Evolutionary conservation across 805 yeast genomes (phyloP).

Genomic region (Candida cerambycidarum): DNA sequence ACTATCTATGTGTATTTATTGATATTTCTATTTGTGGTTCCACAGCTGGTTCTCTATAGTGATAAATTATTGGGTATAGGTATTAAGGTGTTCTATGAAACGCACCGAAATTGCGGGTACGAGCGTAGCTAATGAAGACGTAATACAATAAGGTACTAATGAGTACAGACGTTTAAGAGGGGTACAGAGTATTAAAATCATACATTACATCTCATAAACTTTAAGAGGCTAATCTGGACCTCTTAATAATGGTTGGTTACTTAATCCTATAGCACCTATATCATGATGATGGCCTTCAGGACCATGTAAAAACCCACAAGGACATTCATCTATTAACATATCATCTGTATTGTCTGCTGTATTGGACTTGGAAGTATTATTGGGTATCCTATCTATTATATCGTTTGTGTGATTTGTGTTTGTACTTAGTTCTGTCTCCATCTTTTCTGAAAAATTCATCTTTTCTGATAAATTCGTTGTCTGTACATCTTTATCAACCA

Average conservation of each 20-base stretch:
- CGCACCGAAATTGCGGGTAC: constrained; percentile 1
- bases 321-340: constrained; percentile 17
- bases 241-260: constrained; percentile 21
- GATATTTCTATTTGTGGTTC: too few relatives aligned
- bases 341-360: constrained; percentile 3
- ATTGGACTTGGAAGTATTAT: too few relatives aligned
- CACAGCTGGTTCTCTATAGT: too few relatives aligned
- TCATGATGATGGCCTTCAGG: constrained; percentile 27
- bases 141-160: background rate
- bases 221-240: constrained; percentile 23
- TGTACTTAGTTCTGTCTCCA: background rate
- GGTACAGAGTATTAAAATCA: too few relatives aligned
- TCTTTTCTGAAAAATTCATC: too few relatives aligned
- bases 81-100: background rate
- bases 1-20: background rate
- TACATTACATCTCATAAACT: too few relatives aligned
- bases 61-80: too few relatives aligned
- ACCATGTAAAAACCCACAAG: constrained; percentile 32
- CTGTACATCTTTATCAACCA: background rate
- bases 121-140: background rate
- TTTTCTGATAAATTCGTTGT: too few relatives aligned
- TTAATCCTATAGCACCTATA: constrained; percentile 24
- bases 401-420: too few relatives aligned
- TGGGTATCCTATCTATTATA: too few relatives aligned
- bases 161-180: too few relatives aligned